Evolutionary conservation across 192 early-diverging fungal genomes (phyloP).

Genomic region (Coemansia asiatica): DNA sequence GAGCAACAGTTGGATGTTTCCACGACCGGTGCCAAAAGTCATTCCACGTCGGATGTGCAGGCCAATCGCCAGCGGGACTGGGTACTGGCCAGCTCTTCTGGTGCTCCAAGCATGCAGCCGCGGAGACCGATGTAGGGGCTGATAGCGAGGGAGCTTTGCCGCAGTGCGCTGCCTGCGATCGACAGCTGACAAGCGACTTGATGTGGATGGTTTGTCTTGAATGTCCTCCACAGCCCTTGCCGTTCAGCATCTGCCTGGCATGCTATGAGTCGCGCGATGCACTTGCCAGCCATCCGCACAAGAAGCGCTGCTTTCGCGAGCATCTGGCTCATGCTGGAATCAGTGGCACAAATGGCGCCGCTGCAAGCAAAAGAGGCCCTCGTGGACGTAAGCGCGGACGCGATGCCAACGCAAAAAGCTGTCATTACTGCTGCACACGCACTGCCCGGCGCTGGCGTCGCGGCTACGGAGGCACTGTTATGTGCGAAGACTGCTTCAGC

Average conservation of each 20-base stretch:
- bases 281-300: conserved; percentile 50
- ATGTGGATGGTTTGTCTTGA: conserved; percentile 54
- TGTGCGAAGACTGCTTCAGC: conserved; percentile 55
- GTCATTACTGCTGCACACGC: conserved; percentile 50
- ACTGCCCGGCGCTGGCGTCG: conserved; percentile 49
- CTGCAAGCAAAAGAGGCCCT: conserved; percentile 3
- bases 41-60: conserved; percentile 81
- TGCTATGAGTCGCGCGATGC: conserved; percentile 52
- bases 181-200: conserved; percentile 29
- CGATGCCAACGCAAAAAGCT: conserved; percentile 12
- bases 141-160: conserved; percentile 20
- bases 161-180: conserved; percentile 38
- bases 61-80: conserved; percentile 68
- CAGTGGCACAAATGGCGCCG: conserved; percentile 13
- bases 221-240: conserved; percentile 31
- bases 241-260: conserved; percentile 42
- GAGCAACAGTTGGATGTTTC: conserved; percentile 88
- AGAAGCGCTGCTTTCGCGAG: conserved; percentile 56
- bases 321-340: conserved; percentile 22
- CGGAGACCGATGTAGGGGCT: background rate
- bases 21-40: conserved; percentile 77
- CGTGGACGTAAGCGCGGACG: background rate
- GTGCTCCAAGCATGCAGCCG: conserved; percentile 76
- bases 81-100: conserved; percentile 83
- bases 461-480: conserved; percentile 51